Evolutionary conservation across 2,329 filamentous ascomycete species (phyloP), one percentile per base, ranked within the genome.

Genomic region (Helotiales sp.): DNA sequence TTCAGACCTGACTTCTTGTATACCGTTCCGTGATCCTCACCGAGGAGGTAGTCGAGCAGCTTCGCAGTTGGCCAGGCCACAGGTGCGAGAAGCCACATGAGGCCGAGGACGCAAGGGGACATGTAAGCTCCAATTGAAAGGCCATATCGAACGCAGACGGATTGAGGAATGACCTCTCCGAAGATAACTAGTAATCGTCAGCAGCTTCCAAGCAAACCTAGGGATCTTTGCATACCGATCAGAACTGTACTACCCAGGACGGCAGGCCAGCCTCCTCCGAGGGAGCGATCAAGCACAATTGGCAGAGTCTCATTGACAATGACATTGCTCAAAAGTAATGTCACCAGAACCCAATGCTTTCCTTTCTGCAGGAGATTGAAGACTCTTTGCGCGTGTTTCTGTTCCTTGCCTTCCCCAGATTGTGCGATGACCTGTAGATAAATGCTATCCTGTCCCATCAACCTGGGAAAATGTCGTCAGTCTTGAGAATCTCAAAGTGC

Each of bases 1-100:
- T 99, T 99, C 66, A 99, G 77, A 0, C 95, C 95, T 60, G 92
- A 93, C 79, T 98, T 99, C 77, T 98, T 98, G 84, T 99, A 99
- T 42, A 93, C 87, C 0, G 93, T 97, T 53, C 93, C 93, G 72
- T 98, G 93, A 69, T 98, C 93, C 74, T 96, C 90, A 60, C 95
- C 95, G 3, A 99, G 85, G 8, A 97, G 82, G 76, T 85, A 91
- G 75, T 99, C 95, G 68, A 99, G 89, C 19, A 99, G 84, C 75
- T 98, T 96, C 22, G 95, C 95, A 6, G 91, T 96, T 2, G 95
- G 95, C 88, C 91, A 99, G 46, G 93, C 92, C 48, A 98, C 79
- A 2, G 93, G 92, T 9, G 90, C 86, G 78, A 96, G 87, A 60
- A 97, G 73, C 76, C 93, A 98, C 95, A 99, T 99, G 66, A 99